phyloP scores from a whole-genome alignment of 2,329 filamentous ascomycete species.

The Verticillium dahliae region DNA sequence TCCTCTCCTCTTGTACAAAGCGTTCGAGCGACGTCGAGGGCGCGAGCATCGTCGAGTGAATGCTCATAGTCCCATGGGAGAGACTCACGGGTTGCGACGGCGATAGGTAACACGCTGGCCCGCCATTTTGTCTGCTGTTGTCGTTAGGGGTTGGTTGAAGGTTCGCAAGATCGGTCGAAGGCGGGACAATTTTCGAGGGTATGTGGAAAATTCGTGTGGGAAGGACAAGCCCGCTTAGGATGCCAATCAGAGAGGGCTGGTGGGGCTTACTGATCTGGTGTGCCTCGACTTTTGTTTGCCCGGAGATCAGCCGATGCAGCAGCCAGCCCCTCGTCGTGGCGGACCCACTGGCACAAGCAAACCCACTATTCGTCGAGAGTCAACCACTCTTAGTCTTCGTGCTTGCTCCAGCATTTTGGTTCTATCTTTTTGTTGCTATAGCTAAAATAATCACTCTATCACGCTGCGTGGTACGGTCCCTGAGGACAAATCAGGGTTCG shows the following conservation, averaged over 20 bases:
- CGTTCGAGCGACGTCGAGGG: not conserved
- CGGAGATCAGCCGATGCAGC: not conserved
- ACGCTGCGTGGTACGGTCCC: too few relatives aligned
- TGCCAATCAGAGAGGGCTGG: slow-evolving; percentile 24
- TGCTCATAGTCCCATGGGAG: not conserved
- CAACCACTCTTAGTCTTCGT: too few relatives aligned
- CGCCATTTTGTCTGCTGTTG: slow-evolving; percentile 47
- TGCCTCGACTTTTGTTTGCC: not conserved
- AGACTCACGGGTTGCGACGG: slow-evolving; percentile 72
- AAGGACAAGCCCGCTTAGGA: slow-evolving; percentile 28
- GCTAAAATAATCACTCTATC: too few relatives aligned
- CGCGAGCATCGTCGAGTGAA: not conserved
- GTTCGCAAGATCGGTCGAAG: not conserved
- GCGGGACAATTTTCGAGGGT: slow-evolving; percentile 1
- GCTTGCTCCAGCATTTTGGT: too few relatives aligned
- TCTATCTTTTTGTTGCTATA: too few relatives aligned
- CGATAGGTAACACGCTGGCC: slow-evolving; percentile 60
- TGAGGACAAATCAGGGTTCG: too few relatives aligned
- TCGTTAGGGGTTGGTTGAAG: slow-evolving; percentile 1
- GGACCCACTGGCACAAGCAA: too few relatives aligned
- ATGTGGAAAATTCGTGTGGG: slow-evolving; percentile 7
- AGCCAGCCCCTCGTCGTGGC: not conserved
- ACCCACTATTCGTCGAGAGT: too few relatives aligned
- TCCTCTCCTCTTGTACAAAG: not conserved
- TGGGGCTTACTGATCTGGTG: not conserved